phyloP scores from a whole-genome alignment of 2,329 filamentous ascomycete species.

The Penicillium frequentans region DNA sequence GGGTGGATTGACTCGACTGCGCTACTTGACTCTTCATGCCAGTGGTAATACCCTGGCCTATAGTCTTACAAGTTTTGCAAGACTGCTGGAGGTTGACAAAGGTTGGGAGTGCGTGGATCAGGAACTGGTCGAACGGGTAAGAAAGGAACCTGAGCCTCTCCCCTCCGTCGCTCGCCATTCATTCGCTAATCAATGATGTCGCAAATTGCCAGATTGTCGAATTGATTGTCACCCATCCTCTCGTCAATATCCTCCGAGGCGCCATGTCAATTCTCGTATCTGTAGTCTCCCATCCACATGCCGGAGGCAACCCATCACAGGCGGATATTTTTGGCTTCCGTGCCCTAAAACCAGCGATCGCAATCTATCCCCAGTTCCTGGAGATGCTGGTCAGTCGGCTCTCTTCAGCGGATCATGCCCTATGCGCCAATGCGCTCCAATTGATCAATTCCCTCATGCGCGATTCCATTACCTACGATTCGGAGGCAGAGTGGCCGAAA shows the following conservation, averaged over 20 bases:
- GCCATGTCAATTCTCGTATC: constrained; percentile 96
- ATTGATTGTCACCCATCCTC: constrained; percentile 87
- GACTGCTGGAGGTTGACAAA: constrained; percentile 92
- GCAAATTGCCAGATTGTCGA: constrained; percentile 66
- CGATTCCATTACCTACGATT: constrained; percentile 79
- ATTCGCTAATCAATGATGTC: background rate
- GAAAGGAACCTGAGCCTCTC: constrained; percentile 17
- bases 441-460: constrained; percentile 93
- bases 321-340: constrained; percentile 80
- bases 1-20: constrained; percentile 77
- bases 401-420: constrained; percentile 88
- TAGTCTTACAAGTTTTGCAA: constrained; percentile 82
- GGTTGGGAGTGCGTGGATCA: constrained; percentile 75
- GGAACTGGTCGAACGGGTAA: constrained; percentile 60
- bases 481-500: constrained; percentile 84
- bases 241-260: constrained; percentile 95
- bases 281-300: constrained; percentile 81
- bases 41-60: constrained; percentile 95
- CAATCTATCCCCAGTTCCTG: constrained; percentile 88
- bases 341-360: constrained; percentile 86
- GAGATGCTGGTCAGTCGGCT: constrained; percentile 90
- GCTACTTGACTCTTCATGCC: constrained; percentile 78
- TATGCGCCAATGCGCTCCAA: constrained; percentile 94
- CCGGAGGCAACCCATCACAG: constrained; percentile 50
- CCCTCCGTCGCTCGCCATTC: background rate